Evolutionary conservation across 2,329 filamentous ascomycete genomes (phyloP).

Genomic region (Botrytis fabae): DNA sequence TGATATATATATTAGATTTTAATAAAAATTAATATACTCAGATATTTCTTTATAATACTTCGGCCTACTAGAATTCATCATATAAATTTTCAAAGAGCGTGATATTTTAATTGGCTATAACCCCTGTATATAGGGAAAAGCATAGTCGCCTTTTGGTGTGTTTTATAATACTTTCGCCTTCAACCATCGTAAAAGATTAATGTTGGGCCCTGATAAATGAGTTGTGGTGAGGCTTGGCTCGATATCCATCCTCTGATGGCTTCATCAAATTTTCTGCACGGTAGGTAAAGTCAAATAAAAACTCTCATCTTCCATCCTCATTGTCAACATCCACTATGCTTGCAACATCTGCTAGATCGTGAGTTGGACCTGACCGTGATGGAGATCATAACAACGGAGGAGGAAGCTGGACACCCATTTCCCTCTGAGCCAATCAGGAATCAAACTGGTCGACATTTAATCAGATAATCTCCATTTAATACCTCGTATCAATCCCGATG

Average conservation of each 20-base stretch:
- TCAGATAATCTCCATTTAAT: not conserved
- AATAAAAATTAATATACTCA: no score
- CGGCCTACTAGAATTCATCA: no score
- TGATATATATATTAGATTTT: no score
- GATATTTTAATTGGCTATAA: no score
- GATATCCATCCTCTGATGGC: constrained; percentile 5
- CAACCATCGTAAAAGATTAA: no score
- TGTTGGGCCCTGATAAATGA: not conserved
- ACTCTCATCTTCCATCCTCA: not conserved
- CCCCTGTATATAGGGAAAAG: no score
- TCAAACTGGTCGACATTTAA: not conserved
- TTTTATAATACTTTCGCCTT: no score
- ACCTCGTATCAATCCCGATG: not conserved
- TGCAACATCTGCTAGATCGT: not conserved
- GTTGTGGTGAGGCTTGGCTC: not conserved
- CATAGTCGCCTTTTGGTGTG: no score
- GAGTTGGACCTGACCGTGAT: not conserved
- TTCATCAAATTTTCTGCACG: constrained; percentile 11
- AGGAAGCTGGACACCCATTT: not conserved
- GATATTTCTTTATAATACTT: no score
- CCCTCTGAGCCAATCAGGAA: not conserved
- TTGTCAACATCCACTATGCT: not conserved
- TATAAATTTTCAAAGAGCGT: no score
- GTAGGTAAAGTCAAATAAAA: not conserved
- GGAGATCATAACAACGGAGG: not conserved